These are phyloP conservation scores for Annulohypoxylon moriforme DNA, from an alignment of 495 filamentous ascomycete species.

Conservation along the genomic window DNA sequence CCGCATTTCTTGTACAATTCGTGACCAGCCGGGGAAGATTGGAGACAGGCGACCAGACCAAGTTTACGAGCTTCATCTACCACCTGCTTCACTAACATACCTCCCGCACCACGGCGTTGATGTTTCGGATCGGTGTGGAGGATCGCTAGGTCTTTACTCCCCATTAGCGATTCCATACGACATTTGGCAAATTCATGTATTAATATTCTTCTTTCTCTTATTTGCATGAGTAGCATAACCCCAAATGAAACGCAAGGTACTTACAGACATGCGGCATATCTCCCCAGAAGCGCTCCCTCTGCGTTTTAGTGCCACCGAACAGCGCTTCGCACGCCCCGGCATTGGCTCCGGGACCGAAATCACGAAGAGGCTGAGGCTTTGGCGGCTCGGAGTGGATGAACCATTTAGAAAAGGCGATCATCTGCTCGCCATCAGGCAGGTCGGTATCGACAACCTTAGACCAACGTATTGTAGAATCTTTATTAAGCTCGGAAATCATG, in stretches of 20 bases:
- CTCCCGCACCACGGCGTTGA: slow-evolving; percentile 40
- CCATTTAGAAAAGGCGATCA: slow-evolving; percentile 54
- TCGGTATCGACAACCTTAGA: slow-evolving; percentile 50
- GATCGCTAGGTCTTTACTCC: slow-evolving; percentile 37
- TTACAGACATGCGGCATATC: slow-evolving; percentile 42
- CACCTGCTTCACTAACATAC: slow-evolving; percentile 39
- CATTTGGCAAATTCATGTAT: background rate
- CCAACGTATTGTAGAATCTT: slow-evolving; percentile 45
- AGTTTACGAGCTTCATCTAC: slow-evolving; percentile 41
- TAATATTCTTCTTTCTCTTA: background rate
- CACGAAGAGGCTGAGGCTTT: slow-evolving; percentile 17
- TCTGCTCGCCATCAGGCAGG: slow-evolving; percentile 40
- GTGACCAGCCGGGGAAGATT: slow-evolving; percentile 43
- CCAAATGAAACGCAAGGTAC: slow-evolving; percentile 1
- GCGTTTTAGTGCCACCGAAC: slow-evolving; percentile 42
- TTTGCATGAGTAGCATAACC: background rate
- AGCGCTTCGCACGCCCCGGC: slow-evolving; percentile 48
- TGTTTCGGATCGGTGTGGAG: slow-evolving; percentile 46
- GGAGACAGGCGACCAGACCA: slow-evolving; percentile 45
- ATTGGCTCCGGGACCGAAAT: slow-evolving; percentile 45
- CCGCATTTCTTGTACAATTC: slow-evolving; percentile 47
- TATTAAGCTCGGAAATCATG: slow-evolving; percentile 24
- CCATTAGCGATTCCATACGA: background rate
- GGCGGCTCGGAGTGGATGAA: slow-evolving; percentile 43
- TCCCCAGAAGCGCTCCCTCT: slow-evolving; percentile 39